Percentiles rank a stretch among this genome's conserved stretches.
Conservation (phyloP, 805 yeast genomes). For the Pichia eremophila region DNA sequence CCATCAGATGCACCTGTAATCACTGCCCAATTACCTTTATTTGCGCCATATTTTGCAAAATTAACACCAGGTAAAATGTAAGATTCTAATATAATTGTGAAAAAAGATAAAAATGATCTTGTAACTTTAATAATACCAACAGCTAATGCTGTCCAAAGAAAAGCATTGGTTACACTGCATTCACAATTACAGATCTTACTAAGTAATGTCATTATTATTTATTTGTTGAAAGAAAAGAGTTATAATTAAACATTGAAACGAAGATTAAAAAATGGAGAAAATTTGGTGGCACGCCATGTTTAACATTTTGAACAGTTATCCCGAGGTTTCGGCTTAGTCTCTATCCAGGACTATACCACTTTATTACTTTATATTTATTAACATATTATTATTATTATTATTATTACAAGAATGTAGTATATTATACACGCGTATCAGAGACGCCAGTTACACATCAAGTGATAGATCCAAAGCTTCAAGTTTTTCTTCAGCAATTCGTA, state of each 20-base stretch:
- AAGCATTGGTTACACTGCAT: conserved; percentile 2
- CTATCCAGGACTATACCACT: no score
- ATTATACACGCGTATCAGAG: neutral
- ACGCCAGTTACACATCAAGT: conserved; percentile 5
- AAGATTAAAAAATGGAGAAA: neutral
- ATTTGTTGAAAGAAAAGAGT: neutral
- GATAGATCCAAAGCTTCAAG: conserved; percentile 38
- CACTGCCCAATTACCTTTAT: conserved; percentile 77
- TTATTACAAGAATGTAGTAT: neutral
- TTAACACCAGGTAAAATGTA: conserved; percentile 54
- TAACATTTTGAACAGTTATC: neutral
- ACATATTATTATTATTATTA: no score
- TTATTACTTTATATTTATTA: neutral
- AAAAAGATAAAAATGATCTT: conserved; percentile 37
- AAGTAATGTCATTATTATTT: neutral
- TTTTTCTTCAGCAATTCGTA: conserved; percentile 31
- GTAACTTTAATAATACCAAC: conserved; percentile 58
- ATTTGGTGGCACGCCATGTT: neutral
- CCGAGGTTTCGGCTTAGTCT: neutral
- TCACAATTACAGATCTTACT: neutral
- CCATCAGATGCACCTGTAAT: conserved; percentile 98
- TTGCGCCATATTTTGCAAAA: conserved; percentile 68
- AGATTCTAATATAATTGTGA: conserved; percentile 49
- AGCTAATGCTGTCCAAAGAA: conserved; percentile 36
- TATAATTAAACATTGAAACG: neutral